A percentile compares a stretch with the other conserved stretches of the same genome.
Evolutionary conservation across 1,284 basidiomycete genomes (phyloP).

Genomic region (Cryptococcus sp.): DNA sequence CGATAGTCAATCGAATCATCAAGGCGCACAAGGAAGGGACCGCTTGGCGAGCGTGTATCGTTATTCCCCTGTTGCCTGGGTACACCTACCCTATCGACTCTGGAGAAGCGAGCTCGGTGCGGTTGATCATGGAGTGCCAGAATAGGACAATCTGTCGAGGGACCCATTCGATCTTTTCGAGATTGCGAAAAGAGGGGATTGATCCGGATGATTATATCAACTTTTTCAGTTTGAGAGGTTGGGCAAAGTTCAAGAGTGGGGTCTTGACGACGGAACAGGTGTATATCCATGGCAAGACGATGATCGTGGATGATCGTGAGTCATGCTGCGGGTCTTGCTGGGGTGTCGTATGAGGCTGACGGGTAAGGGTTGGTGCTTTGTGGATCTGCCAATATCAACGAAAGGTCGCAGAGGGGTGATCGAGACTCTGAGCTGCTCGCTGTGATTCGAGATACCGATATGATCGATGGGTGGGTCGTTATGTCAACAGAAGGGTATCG

Average conservation of each 20-base stretch:
- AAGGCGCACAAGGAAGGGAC: conserved; percentile 75
- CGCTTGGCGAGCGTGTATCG: conserved; percentile 85
- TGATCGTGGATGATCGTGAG: conserved; percentile 84
- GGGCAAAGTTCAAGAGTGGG: conserved; percentile 85
- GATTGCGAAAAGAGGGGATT: conserved; percentile 81
- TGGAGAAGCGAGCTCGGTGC: conserved; percentile 85
- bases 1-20: conserved; percentile 85
- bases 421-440: conserved; percentile 93
- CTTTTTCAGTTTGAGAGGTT: conserved; percentile 86
- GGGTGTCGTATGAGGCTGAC: conserved; percentile 4
- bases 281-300: conserved; percentile 80
- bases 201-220: conserved; percentile 90
- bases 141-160: conserved; percentile 84
- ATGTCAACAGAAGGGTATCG: not conserved
- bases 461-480: conserved; percentile 71
- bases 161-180: conserved; percentile 84
- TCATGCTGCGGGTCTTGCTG: not conserved
- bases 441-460: conserved; percentile 91
- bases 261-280: conserved; percentile 86
- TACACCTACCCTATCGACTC: conserved; percentile 93
- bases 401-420: conserved; percentile 90
- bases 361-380: conserved; percentile 79
- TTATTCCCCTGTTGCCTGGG: conserved; percentile 89
- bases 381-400: conserved; percentile 99
- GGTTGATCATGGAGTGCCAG: conserved; percentile 90